Conservation (phyloP, 345 rosid species). For the Gossypium longicalyx region DNA sequence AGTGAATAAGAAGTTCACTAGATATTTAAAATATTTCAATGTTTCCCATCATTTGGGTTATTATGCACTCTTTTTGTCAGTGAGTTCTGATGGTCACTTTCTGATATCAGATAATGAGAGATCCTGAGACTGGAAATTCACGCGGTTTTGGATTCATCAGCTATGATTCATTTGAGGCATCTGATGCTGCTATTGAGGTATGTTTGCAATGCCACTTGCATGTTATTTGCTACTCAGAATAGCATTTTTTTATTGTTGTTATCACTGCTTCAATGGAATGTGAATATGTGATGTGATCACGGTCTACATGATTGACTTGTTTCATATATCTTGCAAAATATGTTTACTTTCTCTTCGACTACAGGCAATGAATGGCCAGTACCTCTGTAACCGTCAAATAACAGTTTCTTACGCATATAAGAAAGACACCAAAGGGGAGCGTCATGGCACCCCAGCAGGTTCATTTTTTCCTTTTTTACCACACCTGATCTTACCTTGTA, state of each 20-base stretch:
- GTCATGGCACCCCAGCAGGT: conserved; percentile 99
- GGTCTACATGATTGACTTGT: neutral
- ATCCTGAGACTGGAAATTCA: conserved; percentile 96
- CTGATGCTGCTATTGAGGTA: conserved; percentile 99
- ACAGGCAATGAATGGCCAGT: conserved; percentile 97
- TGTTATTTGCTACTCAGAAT: neutral
- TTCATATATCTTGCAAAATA: neutral
- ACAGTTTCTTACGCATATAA: conserved; percentile 96
- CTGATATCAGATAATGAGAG: conserved; percentile 77
- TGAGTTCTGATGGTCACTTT: conserved; percentile 16
- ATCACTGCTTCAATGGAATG: neutral
- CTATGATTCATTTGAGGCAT: conserved; percentile 96
- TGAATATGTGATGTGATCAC: neutral
- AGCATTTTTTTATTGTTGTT: neutral
- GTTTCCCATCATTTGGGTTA: neutral
- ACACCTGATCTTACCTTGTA: neutral
- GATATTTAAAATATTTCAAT: neutral
- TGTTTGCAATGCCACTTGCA: neutral
- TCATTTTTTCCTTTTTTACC: conserved; percentile 16
- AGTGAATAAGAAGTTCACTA: neutral
- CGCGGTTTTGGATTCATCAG: conserved; percentile 98
- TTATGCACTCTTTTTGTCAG: neutral
- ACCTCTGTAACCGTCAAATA: conserved; percentile 93
- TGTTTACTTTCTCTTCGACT: conserved; percentile 16
- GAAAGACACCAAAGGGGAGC: conserved; percentile 99